Base-by-base conservation (phyloP, 495 filamentous ascomycete genomes). In the Astrocystis sublimbata region DNA sequence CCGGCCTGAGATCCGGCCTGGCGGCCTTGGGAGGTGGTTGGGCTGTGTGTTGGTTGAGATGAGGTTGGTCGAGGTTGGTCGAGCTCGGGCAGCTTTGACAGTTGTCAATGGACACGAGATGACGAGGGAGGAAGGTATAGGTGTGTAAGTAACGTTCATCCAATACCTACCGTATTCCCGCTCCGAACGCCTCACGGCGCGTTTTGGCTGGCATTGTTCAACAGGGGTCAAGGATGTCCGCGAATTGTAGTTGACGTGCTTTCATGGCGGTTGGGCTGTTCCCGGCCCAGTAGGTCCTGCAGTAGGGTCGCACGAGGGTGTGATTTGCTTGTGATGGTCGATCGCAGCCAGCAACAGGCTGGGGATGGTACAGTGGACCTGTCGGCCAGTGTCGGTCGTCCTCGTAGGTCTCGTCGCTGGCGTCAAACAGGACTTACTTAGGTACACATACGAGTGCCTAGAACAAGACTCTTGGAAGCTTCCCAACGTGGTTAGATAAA, bases 161-260 rank as follows among this genome's bases (percentile, higher is more conserved):
- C 24, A 21, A 28, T 47, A n/a, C n/a, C n/a, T n/a, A n/a, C n/a
- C n/a, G n/a, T n/a, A 21, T 30, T 47, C 13, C 46, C 13, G 26
- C 6, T 26, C n/a, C n/a, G n/a, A n/a, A n/a, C n/a, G n/a, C n/a
- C n/a, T n/a, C n/a, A 7, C 24, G 46, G 7, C 46, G 9, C 30
- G 46, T 49, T 49, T 49, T 49, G 24, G 26, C 46, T 49, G 46
- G 30, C 49, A 52, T 52, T 17, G n/a, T 55, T 19, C 52, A 55
- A 35, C 15, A 31, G 4, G n/a, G 33, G 17, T 12, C 4, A 26
- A 13, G 10, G 35, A 13, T 55, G 45, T 55, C 23, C 21, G 52
- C 19, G 35, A 46, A 58, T 58, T 47, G 47, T 35, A 47, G 41
- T 47, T 1, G 41, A 15, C 5, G 23, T 38, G 30, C 52, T 15